Evolutionary conservation across 768 basidiomycete species (phyloP).

Genomic region (Naganishia vaughanmartiniae): DNA sequence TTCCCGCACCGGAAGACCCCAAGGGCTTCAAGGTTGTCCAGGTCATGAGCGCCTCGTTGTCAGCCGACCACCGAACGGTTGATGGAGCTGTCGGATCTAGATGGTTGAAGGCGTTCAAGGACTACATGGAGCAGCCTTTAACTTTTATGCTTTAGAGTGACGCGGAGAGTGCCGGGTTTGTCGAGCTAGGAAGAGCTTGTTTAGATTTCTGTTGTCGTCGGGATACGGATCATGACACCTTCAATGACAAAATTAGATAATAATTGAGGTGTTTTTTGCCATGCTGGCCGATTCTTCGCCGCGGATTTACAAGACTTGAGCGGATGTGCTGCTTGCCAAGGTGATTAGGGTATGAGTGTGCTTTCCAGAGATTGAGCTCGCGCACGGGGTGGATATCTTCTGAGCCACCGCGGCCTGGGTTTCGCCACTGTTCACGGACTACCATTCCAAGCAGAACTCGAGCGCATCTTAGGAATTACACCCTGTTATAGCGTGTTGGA

Average conservation of each 20-base stretch:
- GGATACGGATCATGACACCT: slow-evolving; percentile 16
- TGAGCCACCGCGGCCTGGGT: too few species aligned
- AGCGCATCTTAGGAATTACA: too few species aligned
- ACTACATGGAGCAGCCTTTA: slow-evolving; percentile 92
- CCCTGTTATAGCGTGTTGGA: too few species aligned
- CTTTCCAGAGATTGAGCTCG: too few species aligned
- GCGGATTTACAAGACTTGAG: too few species aligned
- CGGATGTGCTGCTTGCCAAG: too few species aligned
- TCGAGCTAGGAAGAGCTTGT: background rate
- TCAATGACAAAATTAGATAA: slow-evolving; percentile 17
- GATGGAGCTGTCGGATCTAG: slow-evolving; percentile 93
- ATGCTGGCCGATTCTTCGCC: too few species aligned
- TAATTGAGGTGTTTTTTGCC: background rate
- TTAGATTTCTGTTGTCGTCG: background rate
- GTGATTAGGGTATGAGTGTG: too few species aligned
- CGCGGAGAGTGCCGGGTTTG: background rate
- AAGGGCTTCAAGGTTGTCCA: slow-evolving; percentile 91
- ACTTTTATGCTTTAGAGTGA: slow-evolving; percentile 80
- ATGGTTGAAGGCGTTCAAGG: slow-evolving; percentile 91
- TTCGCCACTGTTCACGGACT: too few species aligned
- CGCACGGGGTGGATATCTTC: too few species aligned
- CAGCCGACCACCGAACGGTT: slow-evolving; percentile 90
- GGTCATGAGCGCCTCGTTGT: slow-evolving; percentile 93
- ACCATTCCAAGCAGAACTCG: too few species aligned
- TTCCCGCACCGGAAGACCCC: slow-evolving; percentile 82